Percentiles rank a stretch among this genome's conserved stretches.
Evolutionary conservation across 2,329 filamentous ascomycete genomes (phyloP).

Genomic region (Neopestalotiopsis sp.): DNA sequence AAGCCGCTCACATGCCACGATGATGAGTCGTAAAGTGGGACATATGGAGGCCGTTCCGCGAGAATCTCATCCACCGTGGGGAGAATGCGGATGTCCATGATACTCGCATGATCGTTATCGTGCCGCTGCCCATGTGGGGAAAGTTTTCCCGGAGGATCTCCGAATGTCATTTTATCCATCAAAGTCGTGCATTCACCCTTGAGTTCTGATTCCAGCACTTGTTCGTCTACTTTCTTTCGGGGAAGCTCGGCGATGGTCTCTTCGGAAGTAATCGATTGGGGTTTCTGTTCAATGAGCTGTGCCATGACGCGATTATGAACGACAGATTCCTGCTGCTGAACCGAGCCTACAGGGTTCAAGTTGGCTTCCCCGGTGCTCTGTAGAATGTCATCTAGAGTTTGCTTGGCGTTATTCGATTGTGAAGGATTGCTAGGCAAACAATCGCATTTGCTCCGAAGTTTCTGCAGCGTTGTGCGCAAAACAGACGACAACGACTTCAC

Average conservation of each 20-base stretch:
- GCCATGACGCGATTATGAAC: conserved; percentile 74
- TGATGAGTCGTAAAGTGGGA: conserved; percentile 8
- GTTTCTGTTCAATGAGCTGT: conserved; percentile 84
- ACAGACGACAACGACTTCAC: too few species aligned
- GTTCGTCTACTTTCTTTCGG: conserved; percentile 70
- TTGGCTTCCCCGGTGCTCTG: neutral
- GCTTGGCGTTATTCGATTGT: neutral
- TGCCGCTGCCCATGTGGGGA: neutral
- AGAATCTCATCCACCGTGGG: conserved; percentile 4
- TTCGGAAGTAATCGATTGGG: conserved; percentile 74
- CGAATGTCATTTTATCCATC: conserved; percentile 80
- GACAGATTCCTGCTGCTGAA: neutral
- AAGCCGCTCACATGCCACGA: neutral
- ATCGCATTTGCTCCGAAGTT: neutral
- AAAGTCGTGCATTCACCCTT: conserved; percentile 93
- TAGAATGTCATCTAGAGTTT: neutral
- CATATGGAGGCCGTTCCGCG: neutral
- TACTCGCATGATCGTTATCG: conserved; percentile 1
- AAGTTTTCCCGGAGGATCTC: conserved; percentile 29
- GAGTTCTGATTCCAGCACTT: conserved; percentile 69
- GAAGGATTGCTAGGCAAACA: neutral
- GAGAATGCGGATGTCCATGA: neutral
- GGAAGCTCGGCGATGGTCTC: conserved; percentile 76
- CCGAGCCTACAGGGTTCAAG: neutral
- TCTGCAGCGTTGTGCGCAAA: neutral